Base-by-base conservation (phyloP, 345 rosid genomes). In the Ceriops decandra region DNA sequence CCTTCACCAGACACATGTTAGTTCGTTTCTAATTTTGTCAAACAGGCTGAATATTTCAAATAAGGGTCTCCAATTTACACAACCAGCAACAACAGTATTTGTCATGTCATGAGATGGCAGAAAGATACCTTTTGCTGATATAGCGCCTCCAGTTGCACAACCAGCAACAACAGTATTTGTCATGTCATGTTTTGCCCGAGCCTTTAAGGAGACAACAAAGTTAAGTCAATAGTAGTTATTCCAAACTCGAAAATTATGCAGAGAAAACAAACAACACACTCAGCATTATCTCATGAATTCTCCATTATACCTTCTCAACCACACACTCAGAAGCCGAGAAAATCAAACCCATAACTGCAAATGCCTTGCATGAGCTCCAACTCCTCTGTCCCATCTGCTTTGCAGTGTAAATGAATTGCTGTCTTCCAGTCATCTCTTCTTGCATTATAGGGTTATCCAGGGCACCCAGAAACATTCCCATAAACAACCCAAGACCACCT, bases 301-400 rank as follows among this genome's bases (percentile, higher is more conserved):
- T 7, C 36, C 36, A 33, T 33, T 33, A 33, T 33, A 33, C 36
- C 36, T 33, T 33, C 36, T 33, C 99, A 67, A 87, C 81, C 47
- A 85, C 81, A 69, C 97, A 95, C 79, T 95, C 99, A 0, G 93
- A 88, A 52, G 93, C 95, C 0, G 98, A 90, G 82, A 95, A 95
- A 47, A 95, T 64, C 69, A 91, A 79, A 61, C 99, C 98, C 99
- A 95, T 95, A 66, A 91, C 77, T 0, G 99, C 96, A 74, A 95
- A 95, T 11, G 96, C 63, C 84, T 95, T 91, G 24, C 91, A 88
- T 2, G 93, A 88, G 72, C 79, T 64, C 96, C 95, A 95, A 79
- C 99, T 91, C 80, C 93, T 82, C 57, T 69, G 72, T 11, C 96
- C 95, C 95, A 95, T 95, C 70, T 88, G 96, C 80, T 83, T 95